Evolutionary conservation across 2,329 filamentous ascomycete genomes (phyloP).

Genomic region (Phialophora expanda): DNA sequence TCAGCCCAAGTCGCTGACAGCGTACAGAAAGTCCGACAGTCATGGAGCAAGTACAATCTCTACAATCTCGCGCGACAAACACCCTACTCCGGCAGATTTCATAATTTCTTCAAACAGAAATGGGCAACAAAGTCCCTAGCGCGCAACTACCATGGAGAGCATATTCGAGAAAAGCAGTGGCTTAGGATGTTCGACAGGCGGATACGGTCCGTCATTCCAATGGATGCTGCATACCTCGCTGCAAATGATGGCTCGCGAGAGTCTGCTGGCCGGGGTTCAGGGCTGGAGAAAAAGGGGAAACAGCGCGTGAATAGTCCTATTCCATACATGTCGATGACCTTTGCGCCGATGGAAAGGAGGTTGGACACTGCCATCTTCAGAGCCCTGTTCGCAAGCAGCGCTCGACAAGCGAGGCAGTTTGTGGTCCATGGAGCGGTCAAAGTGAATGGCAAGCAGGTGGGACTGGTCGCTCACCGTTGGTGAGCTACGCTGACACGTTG

Average conservation of each 20-base stretch:
- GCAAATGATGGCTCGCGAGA: slow-evolving; percentile 79
- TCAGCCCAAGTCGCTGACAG: slow-evolving; percentile 6
- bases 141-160: slow-evolving; percentile 91
- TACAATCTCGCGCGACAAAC: slow-evolving; percentile 75
- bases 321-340: slow-evolving; percentile 96
- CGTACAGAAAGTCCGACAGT: slow-evolving; percentile 85
- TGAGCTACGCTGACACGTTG: slow-evolving; percentile 22
- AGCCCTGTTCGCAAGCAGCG: slow-evolving; percentile 90
- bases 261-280: slow-evolving; percentile 82
- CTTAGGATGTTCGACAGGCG: slow-evolving; percentile 86
- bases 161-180: slow-evolving; percentile 92
- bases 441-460: slow-evolving; percentile 94
- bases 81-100: slow-evolving; percentile 48
- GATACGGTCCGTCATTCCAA: slow-evolving; percentile 80
- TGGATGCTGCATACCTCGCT: slow-evolving; percentile 81
- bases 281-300: slow-evolving; percentile 52
- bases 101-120: slow-evolving; percentile 98
- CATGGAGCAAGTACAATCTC: slow-evolving; percentile 97
- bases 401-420: slow-evolving; percentile 90
- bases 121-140: slow-evolving; percentile 85
- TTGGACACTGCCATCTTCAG: slow-evolving; percentile 95
- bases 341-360: slow-evolving; percentile 85
- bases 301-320: slow-evolving; percentile 40
- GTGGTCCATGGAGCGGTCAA: slow-evolving; percentile 90
- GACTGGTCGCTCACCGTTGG: slow-evolving; percentile 31